These are phyloP conservation scores for Neofusicoccum kwambonambiense DNA, from an alignment of 2,329 filamentous ascomycete species.

Conservation along the genomic window DNA sequence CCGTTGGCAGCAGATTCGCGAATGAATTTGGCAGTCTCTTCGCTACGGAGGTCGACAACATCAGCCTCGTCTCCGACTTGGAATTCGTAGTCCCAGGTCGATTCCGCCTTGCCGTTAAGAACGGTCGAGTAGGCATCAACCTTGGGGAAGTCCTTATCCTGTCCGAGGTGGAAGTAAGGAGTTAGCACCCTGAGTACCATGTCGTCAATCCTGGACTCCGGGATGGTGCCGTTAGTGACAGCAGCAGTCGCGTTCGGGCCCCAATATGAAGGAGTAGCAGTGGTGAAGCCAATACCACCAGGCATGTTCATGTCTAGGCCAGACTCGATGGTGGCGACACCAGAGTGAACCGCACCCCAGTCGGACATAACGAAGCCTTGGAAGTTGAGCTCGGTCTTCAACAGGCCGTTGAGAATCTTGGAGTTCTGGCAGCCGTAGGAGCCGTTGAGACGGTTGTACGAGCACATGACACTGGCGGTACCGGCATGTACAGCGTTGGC, in stretches of 20 bases:
- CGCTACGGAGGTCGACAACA: conserved; percentile 29
- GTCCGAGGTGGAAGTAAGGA: conserved; percentile 46
- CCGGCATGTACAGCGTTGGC: conserved; percentile 69
- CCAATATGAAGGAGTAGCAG: conserved; percentile 5
- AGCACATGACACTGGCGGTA: conserved; percentile 53
- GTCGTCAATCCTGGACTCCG: conserved; percentile 45
- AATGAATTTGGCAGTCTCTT: conserved; percentile 36
- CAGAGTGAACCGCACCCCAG: conserved; percentile 28
- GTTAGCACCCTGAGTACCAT: conserved; percentile 50
- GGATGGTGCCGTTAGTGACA: conserved; percentile 42
- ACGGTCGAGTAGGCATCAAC: conserved; percentile 30
- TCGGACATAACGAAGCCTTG: conserved; percentile 29
- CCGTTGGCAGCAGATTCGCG: conserved; percentile 42
- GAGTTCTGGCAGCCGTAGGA: conserved; percentile 48
- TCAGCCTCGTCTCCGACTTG: conserved; percentile 26
- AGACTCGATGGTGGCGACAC: conserved; percentile 28
- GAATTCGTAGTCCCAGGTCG: conserved; percentile 31
- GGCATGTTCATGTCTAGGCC: conserved; percentile 26
- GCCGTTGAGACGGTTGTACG: conserved; percentile 38
- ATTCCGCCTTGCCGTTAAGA: conserved; percentile 20
- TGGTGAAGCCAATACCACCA: conserved; percentile 12
- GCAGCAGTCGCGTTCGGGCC: conserved; percentile 37
- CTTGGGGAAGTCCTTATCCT: conserved; percentile 42
- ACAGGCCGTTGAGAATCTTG: conserved; percentile 45
- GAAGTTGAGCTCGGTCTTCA: conserved; percentile 50